Percentiles rank a stretch among this genome's conserved stretches.
Evolutionary conservation across 495 filamentous ascomycete genomes (phyloP).

Genomic region (Sordaria brevicollis): DNA sequence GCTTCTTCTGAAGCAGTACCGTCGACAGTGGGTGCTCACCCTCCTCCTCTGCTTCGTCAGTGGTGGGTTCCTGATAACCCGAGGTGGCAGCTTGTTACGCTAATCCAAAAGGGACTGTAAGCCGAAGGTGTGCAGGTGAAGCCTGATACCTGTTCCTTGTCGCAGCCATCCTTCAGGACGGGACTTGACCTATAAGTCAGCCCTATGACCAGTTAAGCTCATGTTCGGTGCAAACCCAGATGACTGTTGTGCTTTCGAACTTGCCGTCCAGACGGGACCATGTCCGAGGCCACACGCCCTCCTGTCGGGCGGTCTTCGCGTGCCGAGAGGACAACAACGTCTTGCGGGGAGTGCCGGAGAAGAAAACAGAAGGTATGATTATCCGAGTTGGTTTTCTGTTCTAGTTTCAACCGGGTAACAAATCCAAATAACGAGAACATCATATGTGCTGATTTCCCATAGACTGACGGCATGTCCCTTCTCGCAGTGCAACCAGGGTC

Average conservation of each 20-base stretch:
- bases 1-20: not conserved
- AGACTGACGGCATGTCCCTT: not conserved
- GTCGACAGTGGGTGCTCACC: not conserved
- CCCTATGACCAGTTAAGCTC: constrained; percentile 13
- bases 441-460: not conserved
- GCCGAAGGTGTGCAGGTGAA: constrained; percentile 20
- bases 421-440: not conserved
- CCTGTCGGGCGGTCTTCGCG: constrained; percentile 14
- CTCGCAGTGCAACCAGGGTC: constrained; percentile 28
- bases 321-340: constrained; percentile 28
- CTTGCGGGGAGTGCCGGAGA: constrained; percentile 28
- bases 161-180: constrained; percentile 5
- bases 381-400: not conserved
- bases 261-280: constrained; percentile 7
- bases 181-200: constrained; percentile 22
- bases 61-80: not conserved
- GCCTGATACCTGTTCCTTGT: constrained; percentile 7
- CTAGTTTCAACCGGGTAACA: not conserved
- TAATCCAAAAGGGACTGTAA: constrained; percentile 19
- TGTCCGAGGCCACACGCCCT: constrained; percentile 25
- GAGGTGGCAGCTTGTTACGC: constrained; percentile 11
- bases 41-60: not conserved
- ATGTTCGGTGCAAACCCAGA: not conserved
- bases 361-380: constrained; percentile 29
- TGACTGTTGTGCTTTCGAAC: not conserved